Percentiles rank a stretch among this genome's conserved stretches.
Conservation (phyloP, 1,139 yeast species). For the Pichia sp. region DNA sequence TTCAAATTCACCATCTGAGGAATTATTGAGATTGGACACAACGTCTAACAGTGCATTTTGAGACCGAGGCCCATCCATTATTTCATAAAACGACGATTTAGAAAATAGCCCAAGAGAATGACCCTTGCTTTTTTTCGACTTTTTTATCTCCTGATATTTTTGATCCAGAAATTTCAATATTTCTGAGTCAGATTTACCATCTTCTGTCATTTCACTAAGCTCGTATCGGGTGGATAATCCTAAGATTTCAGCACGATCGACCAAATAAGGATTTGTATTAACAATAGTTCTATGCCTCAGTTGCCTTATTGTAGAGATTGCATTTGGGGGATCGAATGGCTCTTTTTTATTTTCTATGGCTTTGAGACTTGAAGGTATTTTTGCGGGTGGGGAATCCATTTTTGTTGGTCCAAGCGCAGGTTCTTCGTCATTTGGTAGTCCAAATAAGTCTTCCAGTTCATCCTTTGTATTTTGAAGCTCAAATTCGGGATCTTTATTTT, state of each 20-base stretch:
- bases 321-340: not conserved
- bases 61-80: slow-evolving; percentile 10
- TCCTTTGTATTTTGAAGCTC: not conserved
- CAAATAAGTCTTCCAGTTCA: not conserved
- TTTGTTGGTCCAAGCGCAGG: not conserved
- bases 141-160: slow-evolving; percentile 16
- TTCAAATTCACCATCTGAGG: slow-evolving; percentile 7
- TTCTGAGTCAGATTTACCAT: slow-evolving; percentile 20
- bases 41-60: not conserved
- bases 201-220: slow-evolving; percentile 22
- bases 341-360: not conserved
- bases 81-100: slow-evolving; percentile 15
- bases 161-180: slow-evolving; percentile 20
- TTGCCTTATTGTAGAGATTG: slow-evolving; percentile 1
- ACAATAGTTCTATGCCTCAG: slow-evolving; percentile 12
- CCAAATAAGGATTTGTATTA: slow-evolving; percentile 22
- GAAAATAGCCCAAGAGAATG: slow-evolving; percentile 23
- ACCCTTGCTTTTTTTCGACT: slow-evolving; percentile 17
- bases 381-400: not conserved
- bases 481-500: too few relatives aligned
- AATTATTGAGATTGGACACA: not conserved
- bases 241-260: slow-evolving; percentile 25
- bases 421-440: not conserved
- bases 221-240: slow-evolving; percentile 23
- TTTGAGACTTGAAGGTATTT: not conserved